phyloP scores from a whole-genome alignment of 257 asterid genomes.

The Cynanchum wilfordii region DNA sequence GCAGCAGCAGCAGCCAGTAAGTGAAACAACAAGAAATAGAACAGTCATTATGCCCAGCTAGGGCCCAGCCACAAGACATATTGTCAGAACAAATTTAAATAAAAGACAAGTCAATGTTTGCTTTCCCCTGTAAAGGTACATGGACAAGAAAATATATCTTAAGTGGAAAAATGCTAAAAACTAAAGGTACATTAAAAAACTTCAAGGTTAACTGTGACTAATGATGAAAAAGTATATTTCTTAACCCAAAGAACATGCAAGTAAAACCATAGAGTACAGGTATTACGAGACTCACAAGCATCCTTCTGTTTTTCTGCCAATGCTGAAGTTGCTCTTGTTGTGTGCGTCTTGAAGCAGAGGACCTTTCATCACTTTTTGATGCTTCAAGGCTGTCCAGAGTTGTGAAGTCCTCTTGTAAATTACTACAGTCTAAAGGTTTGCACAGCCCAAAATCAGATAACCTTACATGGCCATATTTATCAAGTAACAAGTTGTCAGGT shows the following conservation, averaged over 20 bases:
- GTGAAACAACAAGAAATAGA: background rate
- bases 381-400: slow-evolving; percentile 44
- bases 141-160: background rate
- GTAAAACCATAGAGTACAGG: slow-evolving; percentile 9
- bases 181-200: background rate
- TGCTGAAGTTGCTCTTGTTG: slow-evolving; percentile 96
- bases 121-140: background rate
- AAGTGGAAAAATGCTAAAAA: background rate
- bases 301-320: slow-evolving; percentile 98
- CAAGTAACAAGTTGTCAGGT: slow-evolving; percentile 95
- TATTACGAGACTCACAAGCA: slow-evolving; percentile 57
- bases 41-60: background rate
- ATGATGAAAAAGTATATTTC: background rate
- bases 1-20: background rate
- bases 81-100: background rate
- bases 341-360: slow-evolving; percentile 70
- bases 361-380: slow-evolving; percentile 42
- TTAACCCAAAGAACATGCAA: slow-evolving; percentile 1
- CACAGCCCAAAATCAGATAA: slow-evolving; percentile 96
- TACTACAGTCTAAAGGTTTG: slow-evolving; percentile 93
- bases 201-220: background rate
- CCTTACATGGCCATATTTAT: slow-evolving; percentile 82
- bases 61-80: background rate
- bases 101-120: background rate
- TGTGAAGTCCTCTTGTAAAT: slow-evolving; percentile 74